These are phyloP conservation scores for Barbarea vulgaris DNA, from an alignment of 345 rosid genomes.

Conservation along the genomic window DNA sequence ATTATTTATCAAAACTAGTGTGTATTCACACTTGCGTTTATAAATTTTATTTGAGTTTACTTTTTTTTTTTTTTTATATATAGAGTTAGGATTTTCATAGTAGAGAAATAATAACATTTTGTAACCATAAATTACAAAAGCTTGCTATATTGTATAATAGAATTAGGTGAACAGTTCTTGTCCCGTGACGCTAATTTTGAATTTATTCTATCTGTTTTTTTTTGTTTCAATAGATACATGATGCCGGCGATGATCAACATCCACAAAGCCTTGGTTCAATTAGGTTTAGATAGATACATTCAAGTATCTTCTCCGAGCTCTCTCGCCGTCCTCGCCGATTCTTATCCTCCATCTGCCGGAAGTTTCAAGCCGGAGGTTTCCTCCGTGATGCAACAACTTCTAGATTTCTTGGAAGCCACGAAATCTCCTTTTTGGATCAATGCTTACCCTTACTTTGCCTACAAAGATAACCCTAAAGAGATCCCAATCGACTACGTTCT, in stretches of 20 bases:
- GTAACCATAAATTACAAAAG: neutral
- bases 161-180: neutral
- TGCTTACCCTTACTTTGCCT: conserved; percentile 95
- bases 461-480: conserved; percentile 61
- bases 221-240: conserved; percentile 38
- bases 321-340: conserved; percentile 65
- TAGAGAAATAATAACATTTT: neutral
- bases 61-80: neutral
- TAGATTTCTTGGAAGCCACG: conserved; percentile 61
- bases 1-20: neutral
- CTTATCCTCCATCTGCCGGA: conserved; percentile 93
- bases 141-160: neutral
- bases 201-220: neutral
- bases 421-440: conserved; percentile 91
- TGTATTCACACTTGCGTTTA: neutral
- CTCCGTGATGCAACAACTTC: conserved; percentile 57
- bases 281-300: conserved; percentile 68
- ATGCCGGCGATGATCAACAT: conserved; percentile 79
- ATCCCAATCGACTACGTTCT: conserved; percentile 79
- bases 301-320: conserved; percentile 80
- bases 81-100: neutral
- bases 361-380: conserved; percentile 62
- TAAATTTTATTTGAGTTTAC: neutral
- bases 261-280: conserved; percentile 67
- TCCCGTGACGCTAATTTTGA: neutral